Conservation (phyloP, 1,284 basidiomycete genomes). For the Heterobasidion parviporum region DNA sequence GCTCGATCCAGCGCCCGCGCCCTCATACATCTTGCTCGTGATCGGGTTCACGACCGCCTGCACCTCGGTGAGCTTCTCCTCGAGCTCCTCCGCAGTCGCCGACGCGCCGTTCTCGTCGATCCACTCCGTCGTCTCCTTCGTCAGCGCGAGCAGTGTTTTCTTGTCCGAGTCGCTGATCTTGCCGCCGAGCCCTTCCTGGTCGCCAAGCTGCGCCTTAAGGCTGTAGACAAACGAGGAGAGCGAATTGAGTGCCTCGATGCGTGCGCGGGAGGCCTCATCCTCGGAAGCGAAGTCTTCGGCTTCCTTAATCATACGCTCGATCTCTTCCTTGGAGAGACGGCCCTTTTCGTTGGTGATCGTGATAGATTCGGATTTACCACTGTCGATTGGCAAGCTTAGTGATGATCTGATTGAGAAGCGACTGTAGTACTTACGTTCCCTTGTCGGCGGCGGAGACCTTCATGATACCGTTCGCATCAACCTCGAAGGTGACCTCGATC, state of each 20-base stretch:
- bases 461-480: conserved; percentile 91
- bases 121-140: conserved; percentile 92
- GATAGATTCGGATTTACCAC: conserved; percentile 83
- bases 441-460: conserved; percentile 85
- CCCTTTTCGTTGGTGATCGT: conserved; percentile 86
- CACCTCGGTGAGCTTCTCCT: conserved; percentile 77
- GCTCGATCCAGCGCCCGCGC: conserved; percentile 14
- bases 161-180: conserved; percentile 87
- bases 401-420: background rate
- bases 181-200: conserved; percentile 85
- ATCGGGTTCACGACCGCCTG: conserved; percentile 57
- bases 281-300: conserved; percentile 87
- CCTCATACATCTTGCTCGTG: conserved; percentile 70
- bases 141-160: conserved; percentile 72
- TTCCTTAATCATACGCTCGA: conserved; percentile 87
- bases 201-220: conserved; percentile 80
- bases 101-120: conserved; percentile 74
- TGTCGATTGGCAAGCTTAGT: conserved; percentile 18
- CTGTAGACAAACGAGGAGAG: conserved; percentile 76
- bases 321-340: conserved; percentile 80
- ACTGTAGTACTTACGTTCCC: conserved; percentile 61
- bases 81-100: conserved; percentile 81
- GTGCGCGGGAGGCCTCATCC: conserved; percentile 83
- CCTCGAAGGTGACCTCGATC: conserved; percentile 92
- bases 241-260: conserved; percentile 79